Base-by-base conservation (phyloP, 169 alveolate genomes). In the Ichthyophthirius multifiliis region DNA sequence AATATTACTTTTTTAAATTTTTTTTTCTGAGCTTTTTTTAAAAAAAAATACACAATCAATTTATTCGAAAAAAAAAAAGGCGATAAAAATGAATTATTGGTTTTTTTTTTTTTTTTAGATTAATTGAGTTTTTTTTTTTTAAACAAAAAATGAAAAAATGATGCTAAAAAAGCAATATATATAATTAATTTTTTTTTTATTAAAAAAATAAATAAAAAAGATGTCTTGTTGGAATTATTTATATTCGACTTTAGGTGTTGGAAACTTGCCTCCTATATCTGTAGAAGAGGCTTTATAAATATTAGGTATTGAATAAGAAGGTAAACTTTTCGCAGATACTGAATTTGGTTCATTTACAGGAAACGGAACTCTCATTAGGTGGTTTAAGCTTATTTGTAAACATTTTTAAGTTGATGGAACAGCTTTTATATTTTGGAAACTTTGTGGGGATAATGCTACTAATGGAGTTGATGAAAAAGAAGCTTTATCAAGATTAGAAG, bases 281-380 rank as follows among this genome's bases (percentile, higher is more conserved):
- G 71, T 83, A 45, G 96, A 92, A 81, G 89, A 89, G 27, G 94
- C 94, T 4, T 44, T 92, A 34, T 77, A 67, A 18, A 65, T 76
- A 2, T 45, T 91, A 41, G 94, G 94, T 0, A 79, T 90, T 16
- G 78, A 81, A 5, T 67, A 76, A 47, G 77, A 80, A 9, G 86
- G 80, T 2, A 90, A 90, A 7, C 92, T 88, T 37, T 89, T 89
- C 75, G 76, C 76, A 18, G 89, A 88, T 67, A 82, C 88, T 7
- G 71, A 76, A 10, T 91, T 91, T 73, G 95, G 95, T 0, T 20
- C 83, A 3, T 88, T 91, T 35, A 92, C 95, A 31, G 96, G 96
- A 16, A 92, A 92, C 43, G 83, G 78, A 34, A 88, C 95, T 34
- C 76, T 92, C 15, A 85, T 83, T 2, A 64, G 74, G 35, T 91